These are phyloP conservation scores for Fomitopsis pinicola DNA, from an alignment of 1,284 basidiomycete genomes.

Conservation along the genomic window DNA sequence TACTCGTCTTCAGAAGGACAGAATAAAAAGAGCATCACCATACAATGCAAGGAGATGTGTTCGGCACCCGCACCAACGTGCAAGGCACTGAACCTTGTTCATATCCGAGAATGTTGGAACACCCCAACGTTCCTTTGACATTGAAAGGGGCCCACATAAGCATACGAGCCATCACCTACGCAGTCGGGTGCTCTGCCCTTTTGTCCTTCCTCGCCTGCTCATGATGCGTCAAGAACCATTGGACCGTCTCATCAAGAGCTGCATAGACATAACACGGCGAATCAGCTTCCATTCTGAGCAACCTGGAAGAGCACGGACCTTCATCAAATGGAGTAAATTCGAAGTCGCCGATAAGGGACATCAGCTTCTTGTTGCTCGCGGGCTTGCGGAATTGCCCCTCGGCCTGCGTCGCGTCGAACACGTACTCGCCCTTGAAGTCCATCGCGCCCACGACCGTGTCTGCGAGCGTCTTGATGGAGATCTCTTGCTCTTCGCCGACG, in stretches of 20 bases:
- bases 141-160: no score
- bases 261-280: not conserved
- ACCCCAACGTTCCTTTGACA: not conserved
- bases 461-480: constrained; percentile 82
- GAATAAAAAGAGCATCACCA: no score
- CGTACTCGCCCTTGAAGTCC: constrained; percentile 70
- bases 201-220: constrained; percentile 22
- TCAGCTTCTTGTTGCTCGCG: constrained; percentile 84
- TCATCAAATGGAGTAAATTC: constrained; percentile 82
- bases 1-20: no score
- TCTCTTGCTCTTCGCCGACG: constrained; percentile 85
- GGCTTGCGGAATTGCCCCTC: constrained; percentile 93
- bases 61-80: no score
- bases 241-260: constrained; percentile 24
- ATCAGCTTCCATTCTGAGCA: not conserved
- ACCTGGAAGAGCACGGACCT: constrained; percentile 39
- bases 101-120: no score
- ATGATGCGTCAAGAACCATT: constrained; percentile 26
- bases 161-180: no score
- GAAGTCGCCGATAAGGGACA: constrained; percentile 68
- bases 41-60: no score
- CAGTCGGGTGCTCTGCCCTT: not conserved
- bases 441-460: constrained; percentile 81
- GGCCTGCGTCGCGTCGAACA: constrained; percentile 63
- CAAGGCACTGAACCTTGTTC: no score